Evolutionary conservation across 2,329 filamentous ascomycete species (phyloP), one percentile per base, ranked within the genome.

Genomic region (Xylaria sp.): DNA sequence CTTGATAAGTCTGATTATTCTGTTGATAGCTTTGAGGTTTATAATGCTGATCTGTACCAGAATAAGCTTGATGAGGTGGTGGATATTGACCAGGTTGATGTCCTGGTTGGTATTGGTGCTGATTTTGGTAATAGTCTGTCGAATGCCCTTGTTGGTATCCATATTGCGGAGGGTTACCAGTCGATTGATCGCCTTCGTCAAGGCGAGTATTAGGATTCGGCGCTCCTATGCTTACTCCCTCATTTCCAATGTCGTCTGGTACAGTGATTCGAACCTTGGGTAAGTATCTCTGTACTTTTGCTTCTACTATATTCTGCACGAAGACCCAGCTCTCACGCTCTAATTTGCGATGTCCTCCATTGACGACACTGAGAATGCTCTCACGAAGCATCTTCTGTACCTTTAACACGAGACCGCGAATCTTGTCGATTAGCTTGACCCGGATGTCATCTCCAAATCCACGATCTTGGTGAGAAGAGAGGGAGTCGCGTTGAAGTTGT

Each of bases 341-440:
- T 56, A 82, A 80, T 72, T 79, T 80, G 70, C 79, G 78, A 52
- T 82, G 79, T 0, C 79, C 79, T 6, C 79, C 79, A 58, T 80
- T 82, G 19, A 82, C 79, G 0, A 81, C 73, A 0, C 74, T 77
- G 78, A 82, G 65, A 40, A 82, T 79, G 56, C 77, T 77, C 71
- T 80, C 76, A 1, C 79, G 78, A 15, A 82, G 69, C 8, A 75
- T 79, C 68, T 80, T 79, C 68, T 82, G 79, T 3, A 82, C 78
- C 68, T 81, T 82, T 17, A 75, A 76, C 4, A 81, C 74, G 2
- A 82, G 72, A 1, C 69, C 75, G 17, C 79, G 79, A 63, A 82
- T 81, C 73, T 80, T 81, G 66, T 67, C 70, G 57, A 81, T 71
- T 5, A 82, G 73, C 73, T 80, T 80, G 19, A 71, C 61, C 71